These are phyloP conservation scores for Betula pendula DNA, from an alignment of 306 rosid genomes.

Conservation along the genomic window DNA sequence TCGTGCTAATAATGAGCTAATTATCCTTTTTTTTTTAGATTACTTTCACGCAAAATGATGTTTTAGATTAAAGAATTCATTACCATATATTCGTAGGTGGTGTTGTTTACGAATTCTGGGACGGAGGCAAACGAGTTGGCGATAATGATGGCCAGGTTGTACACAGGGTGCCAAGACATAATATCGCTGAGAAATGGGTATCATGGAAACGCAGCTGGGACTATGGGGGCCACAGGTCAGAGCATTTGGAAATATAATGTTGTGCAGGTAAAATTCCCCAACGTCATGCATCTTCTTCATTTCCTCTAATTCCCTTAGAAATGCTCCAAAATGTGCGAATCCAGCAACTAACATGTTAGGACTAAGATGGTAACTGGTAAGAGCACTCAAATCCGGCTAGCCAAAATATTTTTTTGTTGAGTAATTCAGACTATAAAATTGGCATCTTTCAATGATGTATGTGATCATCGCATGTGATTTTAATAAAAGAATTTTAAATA, in stretches of 20 bases:
- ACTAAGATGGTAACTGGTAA: no score
- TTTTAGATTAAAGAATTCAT: not conserved
- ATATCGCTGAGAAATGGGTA: slow-evolving; percentile 85
- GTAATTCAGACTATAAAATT: no score
- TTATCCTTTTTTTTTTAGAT: not conserved
- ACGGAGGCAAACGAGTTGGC: slow-evolving; percentile 98
- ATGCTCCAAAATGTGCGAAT: no score
- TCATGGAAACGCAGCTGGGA: slow-evolving; percentile 87
- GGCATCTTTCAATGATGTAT: no score
- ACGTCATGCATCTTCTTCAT: not conserved
- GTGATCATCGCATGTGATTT: no score
- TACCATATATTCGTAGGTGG: slow-evolving; percentile 53
- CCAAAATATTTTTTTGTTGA: no score
- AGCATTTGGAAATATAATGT: slow-evolving; percentile 82
- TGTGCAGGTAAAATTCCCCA: slow-evolving; percentile 50
- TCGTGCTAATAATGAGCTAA: not conserved
- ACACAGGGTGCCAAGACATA: slow-evolving; percentile 80
- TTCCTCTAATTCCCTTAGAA: no score
- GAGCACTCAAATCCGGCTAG: no score
- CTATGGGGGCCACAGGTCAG: slow-evolving; percentile 96
- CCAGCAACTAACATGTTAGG: no score
- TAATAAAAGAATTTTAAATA: no score
- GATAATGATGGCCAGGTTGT: slow-evolving; percentile 66
- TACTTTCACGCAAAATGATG: not conserved
- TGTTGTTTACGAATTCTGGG: slow-evolving; percentile 91